Base-by-base conservation (phyloP, 441 rosid genomes). In the Aquilaria agallochum region DNA sequence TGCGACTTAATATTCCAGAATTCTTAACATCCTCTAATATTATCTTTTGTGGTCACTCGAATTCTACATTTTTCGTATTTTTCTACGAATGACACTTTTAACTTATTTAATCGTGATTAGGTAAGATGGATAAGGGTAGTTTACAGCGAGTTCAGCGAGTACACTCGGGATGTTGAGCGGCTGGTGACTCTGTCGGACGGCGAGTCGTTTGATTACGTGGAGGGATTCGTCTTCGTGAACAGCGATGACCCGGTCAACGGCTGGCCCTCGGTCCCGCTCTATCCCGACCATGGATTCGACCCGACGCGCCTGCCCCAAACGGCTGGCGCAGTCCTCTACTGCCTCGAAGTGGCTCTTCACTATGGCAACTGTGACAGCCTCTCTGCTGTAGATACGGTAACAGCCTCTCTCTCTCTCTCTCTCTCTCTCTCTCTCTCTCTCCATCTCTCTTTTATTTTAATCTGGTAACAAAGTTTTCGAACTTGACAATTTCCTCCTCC, bases 81-180 rank as follows among this genome's bases (percentile, higher is more conserved):
- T 63, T 27, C 12, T 76, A 74, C 68, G 79, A 68, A 56, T 30
- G 65, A 46, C 68, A 68, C 73, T 63, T 68, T 67, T 63, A 55
- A 50, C 56, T 65, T 68, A 14, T 54, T 74, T 36, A 55, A 50
- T 12, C 50, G 57, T 58, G 51, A 69, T 74, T 77, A 92, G 98
- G 97, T 90, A 86, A 81, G 89, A 76, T 92, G 97, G 96, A 82
- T 92, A 79, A 86, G 96, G 64, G 61, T 90, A 33, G 92, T 90
- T 10, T 92, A 92, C 63, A 9, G 83, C n/a, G 90, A 84, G 74
- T 92, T 92, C 56, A 77, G 72, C 57, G 86, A 79, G 63, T 92
- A 63, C 74, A 82, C 78, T 30, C 79, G 77, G 20, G 97, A 86
- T 55, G 90, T 92, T 5, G 98, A 92, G 86, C 80, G 71, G 72